Evolutionary conservation across 495 filamentous ascomycete species (phyloP), one percentile per base, ranked within the genome.

Genomic region (Penicillium bialowiezense): DNA sequence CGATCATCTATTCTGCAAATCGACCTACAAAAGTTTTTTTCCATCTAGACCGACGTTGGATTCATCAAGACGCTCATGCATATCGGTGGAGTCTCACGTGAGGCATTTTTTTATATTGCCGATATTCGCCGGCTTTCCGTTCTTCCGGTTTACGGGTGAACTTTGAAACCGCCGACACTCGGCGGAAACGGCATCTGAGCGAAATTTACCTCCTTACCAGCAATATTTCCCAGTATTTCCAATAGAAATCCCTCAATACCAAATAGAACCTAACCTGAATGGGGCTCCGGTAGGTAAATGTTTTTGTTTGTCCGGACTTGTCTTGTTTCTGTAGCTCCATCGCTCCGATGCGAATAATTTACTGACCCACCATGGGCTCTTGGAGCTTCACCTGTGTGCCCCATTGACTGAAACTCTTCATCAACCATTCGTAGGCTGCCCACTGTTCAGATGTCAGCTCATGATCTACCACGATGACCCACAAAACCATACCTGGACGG

Each of bases 351-450:
- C n/a, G 18, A 17, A 34, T 19, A 21, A 44, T 44, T 17, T 41
- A 50, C 33, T 43, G 37, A 10, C 41, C 33, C 29, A 36, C 32
- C 17, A 42, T 32, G 40, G 47, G 20, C 14, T 45, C 36, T 33
- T 52, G 39, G 7, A 14, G 19, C 34, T 48, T 29, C 20, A 23
- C 3, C 32, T 55, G 36, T 24, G 36, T 10, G 12, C 35, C 45
- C 33, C 44, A 47, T 41, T 49, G 26, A 29, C 59, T 64, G 24
- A 75, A 55, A 37, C 57, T 63, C 43, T 63, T 70, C 83, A 93
- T 89, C 56, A 88, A 74, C 84, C 85, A 88, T 70, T 93, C 89
- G 68, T 93, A 95, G 23, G 89, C 81, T 3, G 83, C 85, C 89
- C 89, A 96, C 75, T 96, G 5, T 41, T 26, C 13, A 33, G 38